phyloP scores from a whole-genome alignment of 1,139 yeast species.

The Taphrina betulina region DNA sequence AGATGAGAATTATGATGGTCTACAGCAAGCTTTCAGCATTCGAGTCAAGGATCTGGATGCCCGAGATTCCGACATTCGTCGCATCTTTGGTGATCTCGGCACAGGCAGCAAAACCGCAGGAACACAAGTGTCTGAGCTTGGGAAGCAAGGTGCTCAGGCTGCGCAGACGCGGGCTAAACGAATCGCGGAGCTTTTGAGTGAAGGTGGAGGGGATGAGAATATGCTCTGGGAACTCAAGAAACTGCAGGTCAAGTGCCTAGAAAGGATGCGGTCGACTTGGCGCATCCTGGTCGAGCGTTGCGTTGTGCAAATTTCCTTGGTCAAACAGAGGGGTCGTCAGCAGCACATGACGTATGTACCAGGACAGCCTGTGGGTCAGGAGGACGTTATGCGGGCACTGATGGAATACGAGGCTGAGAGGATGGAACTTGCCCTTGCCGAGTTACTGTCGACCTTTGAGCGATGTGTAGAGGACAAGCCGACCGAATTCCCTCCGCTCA shows the following conservation, averaged over 20 bases:
- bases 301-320: slow-evolving; percentile 14
- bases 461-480: slow-evolving; percentile 12
- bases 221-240: slow-evolving; percentile 6
- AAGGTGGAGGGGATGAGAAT: slow-evolving; percentile 1
- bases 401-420: slow-evolving; percentile 11
- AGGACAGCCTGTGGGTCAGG: slow-evolving; percentile 1
- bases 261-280: slow-evolving; percentile 22
- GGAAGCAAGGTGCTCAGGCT: not conserved
- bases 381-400: slow-evolving; percentile 5
- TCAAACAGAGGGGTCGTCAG: slow-evolving; percentile 1
- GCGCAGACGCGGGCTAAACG: not conserved
- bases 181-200: not conserved
- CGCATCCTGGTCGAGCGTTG: slow-evolving; percentile 17
- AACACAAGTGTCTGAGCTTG: slow-evolving; percentile 2
- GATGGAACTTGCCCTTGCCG: slow-evolving; percentile 6
- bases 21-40: not conserved
- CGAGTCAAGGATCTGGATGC: not conserved
- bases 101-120: slow-evolving; percentile 7
- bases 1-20: not conserved
- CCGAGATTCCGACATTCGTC: not conserved
- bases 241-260: slow-evolving; percentile 8
- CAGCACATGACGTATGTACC: not conserved
- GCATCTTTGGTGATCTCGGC: slow-evolving; percentile 25
- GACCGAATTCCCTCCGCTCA: slow-evolving; percentile 15
- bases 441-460: slow-evolving; percentile 1